These are phyloP conservation scores for Saccharomyces pastorianus DNA, from an alignment of 1,139 yeast genomes.

Conservation along the genomic window DNA sequence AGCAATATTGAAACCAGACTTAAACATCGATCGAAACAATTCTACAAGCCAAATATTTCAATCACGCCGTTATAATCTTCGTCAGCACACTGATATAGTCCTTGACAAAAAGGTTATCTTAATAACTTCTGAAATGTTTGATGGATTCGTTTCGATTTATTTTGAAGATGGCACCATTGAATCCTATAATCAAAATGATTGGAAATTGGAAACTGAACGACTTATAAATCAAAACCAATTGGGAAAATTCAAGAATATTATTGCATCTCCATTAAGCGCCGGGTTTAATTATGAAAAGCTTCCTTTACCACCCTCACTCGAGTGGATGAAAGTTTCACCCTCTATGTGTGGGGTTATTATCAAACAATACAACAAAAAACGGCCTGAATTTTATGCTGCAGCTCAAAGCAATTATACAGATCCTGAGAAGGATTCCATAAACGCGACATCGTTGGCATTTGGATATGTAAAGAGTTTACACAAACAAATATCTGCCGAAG, in stretches of 20 bases:
- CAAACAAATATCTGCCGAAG: slow-evolving; percentile 30
- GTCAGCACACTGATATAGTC: slow-evolving; percentile 13
- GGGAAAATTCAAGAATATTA: slow-evolving; percentile 23
- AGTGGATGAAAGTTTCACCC: slow-evolving; percentile 29
- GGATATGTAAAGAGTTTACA: slow-evolving; percentile 32
- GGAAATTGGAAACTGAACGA: slow-evolving; percentile 27
- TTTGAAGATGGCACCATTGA: slow-evolving; percentile 24
- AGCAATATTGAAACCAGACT: slow-evolving; percentile 15
- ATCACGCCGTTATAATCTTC: slow-evolving; percentile 17
- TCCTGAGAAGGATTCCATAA: slow-evolving; percentile 17
- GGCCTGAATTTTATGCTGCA: slow-evolving; percentile 20
- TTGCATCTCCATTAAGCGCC: slow-evolving; percentile 27
- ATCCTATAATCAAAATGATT: slow-evolving; percentile 25
- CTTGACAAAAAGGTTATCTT: slow-evolving; percentile 18
- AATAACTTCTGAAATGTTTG: slow-evolving; percentile 24
- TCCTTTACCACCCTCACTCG: slow-evolving; percentile 19
- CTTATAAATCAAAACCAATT: slow-evolving; percentile 16
- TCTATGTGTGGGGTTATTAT: slow-evolving; percentile 29
- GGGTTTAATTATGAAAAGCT: slow-evolving; percentile 23
- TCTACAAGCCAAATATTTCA: slow-evolving; percentile 6
- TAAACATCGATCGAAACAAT: slow-evolving; percentile 3
- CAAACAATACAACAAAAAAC: slow-evolving; percentile 14
- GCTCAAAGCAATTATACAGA: slow-evolving; percentile 14
- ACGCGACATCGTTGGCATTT: slow-evolving; percentile 30
- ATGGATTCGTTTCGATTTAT: slow-evolving; percentile 25